Conservation (phyloP, 1,284 basidiomycete species). For the Bjerkandera adusta region DNA sequence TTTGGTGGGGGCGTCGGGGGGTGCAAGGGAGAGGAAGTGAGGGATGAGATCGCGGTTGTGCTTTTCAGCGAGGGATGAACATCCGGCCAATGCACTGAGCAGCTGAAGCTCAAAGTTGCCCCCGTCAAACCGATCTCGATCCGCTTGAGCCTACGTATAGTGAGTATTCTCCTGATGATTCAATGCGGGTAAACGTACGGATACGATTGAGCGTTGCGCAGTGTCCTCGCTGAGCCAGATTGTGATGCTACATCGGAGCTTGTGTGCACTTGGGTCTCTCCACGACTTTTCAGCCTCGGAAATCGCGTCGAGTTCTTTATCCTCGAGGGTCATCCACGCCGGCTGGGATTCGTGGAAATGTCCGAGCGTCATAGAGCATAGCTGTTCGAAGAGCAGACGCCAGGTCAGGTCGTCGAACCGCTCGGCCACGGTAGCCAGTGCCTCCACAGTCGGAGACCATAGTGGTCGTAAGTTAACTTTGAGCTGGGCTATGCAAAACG, state of each 20-base stretch:
- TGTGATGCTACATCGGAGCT: conserved; percentile 42
- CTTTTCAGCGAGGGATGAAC: conserved; percentile 73
- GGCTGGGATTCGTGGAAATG: conserved; percentile 19
- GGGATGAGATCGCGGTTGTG: conserved; percentile 82
- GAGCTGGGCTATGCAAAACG: conserved; percentile 62
- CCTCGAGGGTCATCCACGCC: conserved; percentile 23
- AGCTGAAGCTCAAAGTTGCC: conserved; percentile 81
- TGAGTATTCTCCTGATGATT: not conserved
- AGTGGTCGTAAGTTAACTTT: conserved; percentile 90
- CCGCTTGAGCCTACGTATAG: conserved; percentile 48
- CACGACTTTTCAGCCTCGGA: conserved; percentile 71
- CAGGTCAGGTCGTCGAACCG: conserved; percentile 72
- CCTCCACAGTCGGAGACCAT: conserved; percentile 80
- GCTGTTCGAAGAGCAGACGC: conserved; percentile 64
- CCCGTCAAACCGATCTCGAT: conserved; percentile 70
- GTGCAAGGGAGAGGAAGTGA: conserved; percentile 66
- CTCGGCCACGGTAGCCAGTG: conserved; percentile 58
- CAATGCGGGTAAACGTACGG: conserved; percentile 28
- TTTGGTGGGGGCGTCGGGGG: conserved; percentile 38
- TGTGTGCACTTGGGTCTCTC: conserved; percentile 73
- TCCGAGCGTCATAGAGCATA: conserved; percentile 34
- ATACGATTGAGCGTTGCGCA: conserved; percentile 29
- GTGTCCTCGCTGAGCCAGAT: conserved; percentile 42
- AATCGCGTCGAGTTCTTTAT: conserved; percentile 37
- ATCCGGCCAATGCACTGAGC: conserved; percentile 64